Evolutionary conservation across 176 grass and related monocot species (phyloP).

Genomic region (Cenchrus fungigraminus): DNA sequence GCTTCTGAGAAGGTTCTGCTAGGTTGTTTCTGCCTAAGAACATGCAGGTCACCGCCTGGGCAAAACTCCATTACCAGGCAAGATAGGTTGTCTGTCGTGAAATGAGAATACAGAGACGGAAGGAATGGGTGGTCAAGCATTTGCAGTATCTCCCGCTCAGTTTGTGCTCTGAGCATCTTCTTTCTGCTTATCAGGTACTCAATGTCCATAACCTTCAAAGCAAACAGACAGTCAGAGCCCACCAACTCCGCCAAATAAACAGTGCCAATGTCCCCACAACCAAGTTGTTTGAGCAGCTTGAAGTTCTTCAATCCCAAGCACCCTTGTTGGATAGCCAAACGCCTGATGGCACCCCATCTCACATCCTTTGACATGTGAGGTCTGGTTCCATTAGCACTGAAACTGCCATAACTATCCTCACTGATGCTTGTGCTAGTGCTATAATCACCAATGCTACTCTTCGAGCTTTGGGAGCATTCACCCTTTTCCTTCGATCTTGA

Average conservation of each 20-base stretch:
- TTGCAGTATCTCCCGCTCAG: constrained; percentile 94
- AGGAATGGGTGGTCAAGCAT: constrained; percentile 98
- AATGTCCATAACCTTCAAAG: constrained; percentile 95
- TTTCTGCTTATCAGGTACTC: constrained; percentile 91
- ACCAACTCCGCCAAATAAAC: constrained; percentile 94
- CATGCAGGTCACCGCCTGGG: constrained; percentile 90
- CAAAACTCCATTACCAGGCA: constrained; percentile 98
- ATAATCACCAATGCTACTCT: constrained; percentile 98
- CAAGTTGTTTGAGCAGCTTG: constrained; percentile 90
- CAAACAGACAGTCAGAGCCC: constrained; percentile 89
- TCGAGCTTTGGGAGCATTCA: constrained; percentile 92
- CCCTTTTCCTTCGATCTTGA: constrained; percentile 87
- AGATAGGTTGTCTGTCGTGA: constrained; percentile 92
- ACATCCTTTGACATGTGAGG: constrained; percentile 99
- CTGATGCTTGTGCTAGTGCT: constrained; percentile 94
- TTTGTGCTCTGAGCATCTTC: constrained; percentile 96
- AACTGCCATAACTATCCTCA: constrained; percentile 83
- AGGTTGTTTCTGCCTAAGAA: constrained; percentile 92
- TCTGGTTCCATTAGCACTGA: constrained; percentile 67
- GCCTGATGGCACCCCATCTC: constrained; percentile 81
- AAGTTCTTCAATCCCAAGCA: constrained; percentile 89
- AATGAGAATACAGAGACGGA: constrained; percentile 93
- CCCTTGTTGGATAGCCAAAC: constrained; percentile 70
- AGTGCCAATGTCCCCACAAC: constrained; percentile 96
- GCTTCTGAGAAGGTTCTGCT: constrained; percentile 82